Conservation (phyloP, 495 filamentous ascomycete genomes). For the Viridothelium virens region DNA sequence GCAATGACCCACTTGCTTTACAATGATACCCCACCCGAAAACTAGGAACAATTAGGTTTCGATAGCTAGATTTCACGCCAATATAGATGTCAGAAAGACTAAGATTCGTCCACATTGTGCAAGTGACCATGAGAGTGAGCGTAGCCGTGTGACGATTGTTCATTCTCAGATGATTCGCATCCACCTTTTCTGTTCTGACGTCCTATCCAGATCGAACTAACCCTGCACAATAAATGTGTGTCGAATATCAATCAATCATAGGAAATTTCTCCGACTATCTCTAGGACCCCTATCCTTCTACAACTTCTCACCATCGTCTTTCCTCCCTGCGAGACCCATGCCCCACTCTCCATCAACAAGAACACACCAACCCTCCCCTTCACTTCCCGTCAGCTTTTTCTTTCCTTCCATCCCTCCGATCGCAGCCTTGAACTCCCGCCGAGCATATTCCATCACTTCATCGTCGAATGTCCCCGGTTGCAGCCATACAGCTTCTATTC, state of each 20-base stretch:
- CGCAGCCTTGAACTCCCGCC: constrained; percentile 53
- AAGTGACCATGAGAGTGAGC: not conserved
- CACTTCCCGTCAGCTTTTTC: constrained; percentile 23
- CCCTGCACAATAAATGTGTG: too few relatives aligned
- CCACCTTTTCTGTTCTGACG: too few relatives aligned
- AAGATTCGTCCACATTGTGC: too few relatives aligned
- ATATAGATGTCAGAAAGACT: too few relatives aligned
- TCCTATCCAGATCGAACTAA: too few relatives aligned
- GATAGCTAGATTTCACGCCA: not conserved
- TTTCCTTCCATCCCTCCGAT: constrained; percentile 59
- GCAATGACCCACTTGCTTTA: constrained; percentile 22
- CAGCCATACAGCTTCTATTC: constrained; percentile 77
- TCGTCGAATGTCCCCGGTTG: constrained; percentile 85
- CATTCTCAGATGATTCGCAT: too few relatives aligned
- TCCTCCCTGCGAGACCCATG: constrained; percentile 51
- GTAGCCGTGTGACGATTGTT: too few relatives aligned
- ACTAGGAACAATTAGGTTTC: not conserved
- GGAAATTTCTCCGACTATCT: not conserved
- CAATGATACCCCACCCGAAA: constrained; percentile 29
- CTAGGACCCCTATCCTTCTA: not conserved
- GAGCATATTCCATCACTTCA: constrained; percentile 60
- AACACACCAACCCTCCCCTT: constrained; percentile 81
- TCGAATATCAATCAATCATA: not conserved
- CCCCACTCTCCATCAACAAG: constrained; percentile 78
- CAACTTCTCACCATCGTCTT: constrained; percentile 18